Evolutionary conservation across 352 stramenopile species (phyloP).

Genomic region (Halophytophthora batemanensis): DNA sequence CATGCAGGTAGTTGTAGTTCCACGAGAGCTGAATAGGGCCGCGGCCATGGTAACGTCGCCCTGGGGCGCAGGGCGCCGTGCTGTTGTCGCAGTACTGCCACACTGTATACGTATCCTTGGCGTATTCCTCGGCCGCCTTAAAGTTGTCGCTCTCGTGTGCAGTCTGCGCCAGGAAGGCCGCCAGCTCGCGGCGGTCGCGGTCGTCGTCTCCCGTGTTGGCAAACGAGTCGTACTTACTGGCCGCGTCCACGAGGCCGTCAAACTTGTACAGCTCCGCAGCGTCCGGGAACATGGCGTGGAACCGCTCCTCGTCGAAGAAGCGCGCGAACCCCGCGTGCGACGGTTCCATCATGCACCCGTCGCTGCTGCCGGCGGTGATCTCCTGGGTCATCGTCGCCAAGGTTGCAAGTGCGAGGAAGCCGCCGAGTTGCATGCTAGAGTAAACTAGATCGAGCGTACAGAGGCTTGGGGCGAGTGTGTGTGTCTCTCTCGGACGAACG

Average conservation of each 20-base stretch:
- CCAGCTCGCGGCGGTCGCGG: slow-evolving; percentile 40
- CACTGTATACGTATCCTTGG: slow-evolving; percentile 28
- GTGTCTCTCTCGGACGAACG: no score
- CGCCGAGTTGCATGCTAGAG: no score
- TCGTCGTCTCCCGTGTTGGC: slow-evolving; percentile 39
- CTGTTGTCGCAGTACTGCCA: slow-evolving; percentile 46
- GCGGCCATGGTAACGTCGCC: slow-evolving; percentile 47
- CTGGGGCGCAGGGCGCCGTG: slow-evolving; percentile 25
- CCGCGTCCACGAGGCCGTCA: slow-evolving; percentile 33
- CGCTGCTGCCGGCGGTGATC: no score
- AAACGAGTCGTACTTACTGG: slow-evolving; percentile 38
- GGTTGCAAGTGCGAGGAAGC: no score
- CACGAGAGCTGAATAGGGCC: slow-evolving; percentile 48
- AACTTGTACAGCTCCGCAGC: slow-evolving; percentile 41
- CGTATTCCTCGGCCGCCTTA: slow-evolving; percentile 40
- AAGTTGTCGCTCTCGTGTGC: slow-evolving; percentile 44
- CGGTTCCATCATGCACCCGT: no score
- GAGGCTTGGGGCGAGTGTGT: no score
- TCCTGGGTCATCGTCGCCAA: neutral
- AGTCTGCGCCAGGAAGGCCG: slow-evolving; percentile 43
- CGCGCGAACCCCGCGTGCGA: slow-evolving; percentile 20
- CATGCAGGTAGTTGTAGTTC: slow-evolving; percentile 57
- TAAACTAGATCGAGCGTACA: no score
- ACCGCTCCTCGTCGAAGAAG: slow-evolving; percentile 37
- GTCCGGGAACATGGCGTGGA: slow-evolving; percentile 34